Evolutionary conservation across 1,284 basidiomycete species (phyloP).

Genomic region (Fomes fomentarius): DNA sequence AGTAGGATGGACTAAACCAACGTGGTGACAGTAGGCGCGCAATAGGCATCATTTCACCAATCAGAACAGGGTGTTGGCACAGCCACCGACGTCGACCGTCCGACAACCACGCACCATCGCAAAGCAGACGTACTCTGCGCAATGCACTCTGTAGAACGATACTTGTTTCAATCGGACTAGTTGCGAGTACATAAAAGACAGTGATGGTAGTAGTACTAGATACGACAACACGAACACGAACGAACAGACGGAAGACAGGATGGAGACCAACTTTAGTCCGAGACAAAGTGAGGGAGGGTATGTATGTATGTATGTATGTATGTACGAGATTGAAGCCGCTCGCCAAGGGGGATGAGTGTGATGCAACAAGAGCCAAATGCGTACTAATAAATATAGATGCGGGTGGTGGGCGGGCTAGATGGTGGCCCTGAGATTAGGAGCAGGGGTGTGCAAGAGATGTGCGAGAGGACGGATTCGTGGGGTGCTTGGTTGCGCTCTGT

Average conservation of each 20-base stretch:
- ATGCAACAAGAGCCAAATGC: conserved; percentile 14
- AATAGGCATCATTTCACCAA: not conserved
- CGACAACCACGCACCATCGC: not conserved
- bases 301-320: too few relatives aligned
- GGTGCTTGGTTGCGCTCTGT: too few relatives aligned
- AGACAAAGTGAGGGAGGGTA: conserved; percentile 3
- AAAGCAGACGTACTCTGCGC: not conserved
- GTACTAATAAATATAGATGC: conserved; percentile 16
- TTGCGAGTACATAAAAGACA: conserved; percentile 20
- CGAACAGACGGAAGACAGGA: not conserved
- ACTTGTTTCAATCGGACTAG: not conserved
- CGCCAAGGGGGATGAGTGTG: conserved; percentile 1
- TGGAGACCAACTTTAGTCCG: not conserved
- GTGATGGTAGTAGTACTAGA: conserved; percentile 9
- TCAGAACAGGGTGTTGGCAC: not conserved
- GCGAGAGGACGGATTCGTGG: too few relatives aligned
- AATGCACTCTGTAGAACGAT: too few relatives aligned
- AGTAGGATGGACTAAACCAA: not conserved
- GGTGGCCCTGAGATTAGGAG: not conserved
- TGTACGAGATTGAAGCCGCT: too few relatives aligned
- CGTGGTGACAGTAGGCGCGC: not conserved
- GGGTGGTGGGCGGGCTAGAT: not conserved
- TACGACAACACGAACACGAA: conserved; percentile 17
- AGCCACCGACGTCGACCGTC: not conserved
- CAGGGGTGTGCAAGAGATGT: not conserved